Conservation (phyloP, 2,329 filamentous ascomycete species). For the Coniochaeta sp. region DNA sequence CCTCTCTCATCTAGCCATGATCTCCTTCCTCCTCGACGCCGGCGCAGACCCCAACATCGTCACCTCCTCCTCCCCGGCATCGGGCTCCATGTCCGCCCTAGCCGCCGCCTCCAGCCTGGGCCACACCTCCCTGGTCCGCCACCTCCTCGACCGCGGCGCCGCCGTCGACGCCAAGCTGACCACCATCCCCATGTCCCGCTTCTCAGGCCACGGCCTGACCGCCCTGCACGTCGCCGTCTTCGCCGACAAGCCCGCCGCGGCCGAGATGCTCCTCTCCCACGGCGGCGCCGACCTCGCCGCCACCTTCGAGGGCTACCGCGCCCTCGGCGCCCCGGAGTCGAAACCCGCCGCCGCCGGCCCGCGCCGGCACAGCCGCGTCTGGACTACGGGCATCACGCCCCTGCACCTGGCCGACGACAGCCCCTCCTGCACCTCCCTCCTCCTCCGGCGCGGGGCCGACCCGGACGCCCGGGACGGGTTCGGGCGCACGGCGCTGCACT, state of each 20-base stretch:
- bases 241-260: conserved; percentile 4
- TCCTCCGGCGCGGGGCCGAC: conserved; percentile 8
- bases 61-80: background rate
- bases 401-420: background rate
- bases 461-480: conserved; percentile 5
- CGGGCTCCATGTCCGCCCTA: conserved; percentile 4
- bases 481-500: conserved; percentile 11
- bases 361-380: background rate
- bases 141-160: conserved; percentile 9
- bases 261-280: conserved; percentile 8
- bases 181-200: background rate
- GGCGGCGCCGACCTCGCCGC: conserved; percentile 9
- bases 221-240: conserved; percentile 13
- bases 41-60: conserved; percentile 11
- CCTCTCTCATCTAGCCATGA: conserved; percentile 9
- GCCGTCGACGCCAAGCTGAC: conserved; percentile 6
- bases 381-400: background rate
- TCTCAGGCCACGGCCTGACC: conserved; percentile 7
- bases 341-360: background rate
- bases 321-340: background rate
- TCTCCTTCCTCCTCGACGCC: conserved; percentile 12
- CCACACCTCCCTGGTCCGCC: conserved; percentile 5
- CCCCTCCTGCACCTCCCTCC: conserved; percentile 3
- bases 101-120: conserved; percentile 7
- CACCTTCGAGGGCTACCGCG: conserved; percentile 6